Evolutionary conservation across 192 early-diverging fungal genomes (phyloP).

Genomic region (Phycomyces blakesleeanus): DNA sequence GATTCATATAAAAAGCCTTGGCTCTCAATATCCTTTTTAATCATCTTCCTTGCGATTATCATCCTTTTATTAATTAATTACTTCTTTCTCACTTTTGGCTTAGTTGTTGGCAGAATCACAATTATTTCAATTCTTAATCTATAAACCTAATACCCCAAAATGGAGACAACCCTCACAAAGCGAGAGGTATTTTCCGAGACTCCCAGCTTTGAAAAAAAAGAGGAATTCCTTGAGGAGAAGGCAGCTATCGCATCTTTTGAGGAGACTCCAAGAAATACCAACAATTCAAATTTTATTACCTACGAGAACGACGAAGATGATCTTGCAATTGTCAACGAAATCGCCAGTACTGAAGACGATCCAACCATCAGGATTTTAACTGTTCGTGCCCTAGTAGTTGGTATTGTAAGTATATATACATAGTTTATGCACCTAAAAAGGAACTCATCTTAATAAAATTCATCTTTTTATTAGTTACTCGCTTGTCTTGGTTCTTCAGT

Average conservation of each 20-base stretch:
- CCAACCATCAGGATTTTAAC: conserved; percentile 56
- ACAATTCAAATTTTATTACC: background rate
- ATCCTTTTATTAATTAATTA: too few relatives aligned
- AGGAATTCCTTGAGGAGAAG: background rate
- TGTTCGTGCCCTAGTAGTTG: conserved; percentile 61
- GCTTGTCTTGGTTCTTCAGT: conserved; percentile 52
- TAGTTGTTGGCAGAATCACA: too few relatives aligned
- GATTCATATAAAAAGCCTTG: too few relatives aligned
- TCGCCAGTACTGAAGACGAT: conserved; percentile 47
- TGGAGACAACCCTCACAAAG: too few relatives aligned
- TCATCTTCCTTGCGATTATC: too few relatives aligned
- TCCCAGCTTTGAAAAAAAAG: background rate
- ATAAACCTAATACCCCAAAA: too few relatives aligned
- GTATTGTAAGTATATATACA: conserved; percentile 53
- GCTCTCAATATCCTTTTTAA: too few relatives aligned
- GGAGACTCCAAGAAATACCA: background rate
- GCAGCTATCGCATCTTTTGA: background rate
- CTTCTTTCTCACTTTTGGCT: too few relatives aligned
- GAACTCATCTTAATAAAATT: too few relatives aligned
- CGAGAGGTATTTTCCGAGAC: too few relatives aligned
- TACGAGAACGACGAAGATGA: conserved; percentile 17
- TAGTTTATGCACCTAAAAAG: too few relatives aligned
- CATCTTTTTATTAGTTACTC: conserved; percentile 31
- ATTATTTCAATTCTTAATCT: too few relatives aligned
- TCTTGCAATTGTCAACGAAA: conserved; percentile 18